Evolutionary conservation across 345 rosid genomes (phyloP).

Genomic region (Punica granatum): DNA sequence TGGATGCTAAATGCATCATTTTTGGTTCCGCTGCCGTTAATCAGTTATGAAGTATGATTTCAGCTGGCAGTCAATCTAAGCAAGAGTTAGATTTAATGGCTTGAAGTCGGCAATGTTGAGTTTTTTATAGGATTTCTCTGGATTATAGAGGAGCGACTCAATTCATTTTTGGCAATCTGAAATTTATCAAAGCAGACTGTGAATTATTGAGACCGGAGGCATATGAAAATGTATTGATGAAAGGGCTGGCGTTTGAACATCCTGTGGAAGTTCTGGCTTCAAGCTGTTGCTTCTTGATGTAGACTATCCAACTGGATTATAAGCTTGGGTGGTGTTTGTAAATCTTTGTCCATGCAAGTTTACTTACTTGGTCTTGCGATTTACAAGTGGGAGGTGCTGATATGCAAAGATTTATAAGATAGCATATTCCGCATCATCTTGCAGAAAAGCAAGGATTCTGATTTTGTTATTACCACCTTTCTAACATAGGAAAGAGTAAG

Average conservation of each 20-base stretch:
- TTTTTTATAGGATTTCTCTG: background rate
- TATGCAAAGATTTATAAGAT: background rate
- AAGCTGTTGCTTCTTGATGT: background rate
- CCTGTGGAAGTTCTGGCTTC: too few relatives aligned
- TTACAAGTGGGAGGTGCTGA: background rate
- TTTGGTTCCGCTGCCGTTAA: too few relatives aligned
- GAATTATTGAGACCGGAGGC: background rate
- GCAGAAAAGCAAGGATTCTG: background rate
- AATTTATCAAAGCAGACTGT: background rate
- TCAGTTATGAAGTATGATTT: too few relatives aligned
- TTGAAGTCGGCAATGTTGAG: background rate
- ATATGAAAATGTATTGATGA: background rate
- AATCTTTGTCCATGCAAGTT: too few relatives aligned
- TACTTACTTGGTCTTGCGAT: too few relatives aligned
- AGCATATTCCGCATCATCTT: background rate
- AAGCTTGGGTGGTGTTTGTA: background rate
- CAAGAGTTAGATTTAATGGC: background rate
- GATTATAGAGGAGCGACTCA: background rate
- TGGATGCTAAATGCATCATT: too few relatives aligned
- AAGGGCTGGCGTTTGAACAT: background rate
- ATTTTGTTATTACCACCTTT: background rate
- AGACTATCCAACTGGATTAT: background rate
- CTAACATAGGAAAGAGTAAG: background rate
- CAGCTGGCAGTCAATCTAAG: too few relatives aligned
- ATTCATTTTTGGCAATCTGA: background rate